Conservation (phyloP, 2,329 filamentous ascomycete species). For the Stenocarpella maydis region DNA sequence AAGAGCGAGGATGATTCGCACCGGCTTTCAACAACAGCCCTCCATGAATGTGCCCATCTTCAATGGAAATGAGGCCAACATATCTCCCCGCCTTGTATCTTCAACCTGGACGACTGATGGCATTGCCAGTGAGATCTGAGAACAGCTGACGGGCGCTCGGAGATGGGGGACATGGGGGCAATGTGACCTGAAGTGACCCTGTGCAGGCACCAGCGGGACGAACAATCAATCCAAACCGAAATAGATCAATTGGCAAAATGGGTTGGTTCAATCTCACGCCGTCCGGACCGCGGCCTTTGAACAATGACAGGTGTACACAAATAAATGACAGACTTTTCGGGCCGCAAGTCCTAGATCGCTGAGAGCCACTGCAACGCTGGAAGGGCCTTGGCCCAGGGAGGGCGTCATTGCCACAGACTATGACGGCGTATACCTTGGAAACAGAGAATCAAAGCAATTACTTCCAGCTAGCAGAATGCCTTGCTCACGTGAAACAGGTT, state of each 20-base stretch:
- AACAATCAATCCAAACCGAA: background rate
- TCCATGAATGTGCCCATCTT: background rate
- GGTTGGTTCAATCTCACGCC: conserved; percentile 17
- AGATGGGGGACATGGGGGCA: background rate
- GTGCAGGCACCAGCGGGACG: background rate
- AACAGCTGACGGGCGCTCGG: conserved; percentile 15
- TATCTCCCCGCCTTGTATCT: conserved; percentile 11
- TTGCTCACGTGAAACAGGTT: background rate
- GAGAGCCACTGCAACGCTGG: conserved; percentile 31
- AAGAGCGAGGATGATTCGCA: background rate
- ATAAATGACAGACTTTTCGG: conserved; percentile 34
- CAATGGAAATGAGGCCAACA: background rate
- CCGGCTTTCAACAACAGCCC: background rate
- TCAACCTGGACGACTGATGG: conserved; percentile 25
- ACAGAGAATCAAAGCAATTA: conserved; percentile 1
- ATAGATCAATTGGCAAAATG: conserved; percentile 4
- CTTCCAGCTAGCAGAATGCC: background rate
- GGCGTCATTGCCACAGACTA: conserved; percentile 6
- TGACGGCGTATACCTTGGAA: conserved; percentile 5
- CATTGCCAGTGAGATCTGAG: conserved; percentile 13
- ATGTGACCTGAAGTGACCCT: background rate
- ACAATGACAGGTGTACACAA: conserved; percentile 15
- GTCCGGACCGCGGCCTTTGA: conserved; percentile 29
- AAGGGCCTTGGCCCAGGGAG: conserved; percentile 3
- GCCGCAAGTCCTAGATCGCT: conserved; percentile 34